Base-by-base conservation (phyloP, 495 filamentous ascomycete genomes). In the Lophium mytilinum region DNA sequence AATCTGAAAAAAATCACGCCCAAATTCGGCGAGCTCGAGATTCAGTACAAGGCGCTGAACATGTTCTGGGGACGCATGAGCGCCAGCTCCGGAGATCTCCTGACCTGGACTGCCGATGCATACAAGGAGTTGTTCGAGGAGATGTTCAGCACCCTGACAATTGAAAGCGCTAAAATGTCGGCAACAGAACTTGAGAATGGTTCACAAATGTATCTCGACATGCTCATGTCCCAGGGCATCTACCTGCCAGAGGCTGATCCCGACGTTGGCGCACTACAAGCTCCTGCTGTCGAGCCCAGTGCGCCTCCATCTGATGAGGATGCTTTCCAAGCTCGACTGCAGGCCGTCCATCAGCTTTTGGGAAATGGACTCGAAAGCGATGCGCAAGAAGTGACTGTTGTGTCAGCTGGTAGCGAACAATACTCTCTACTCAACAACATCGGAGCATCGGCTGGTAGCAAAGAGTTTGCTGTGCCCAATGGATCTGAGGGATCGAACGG, bases 171-270 rank as follows among this genome's bases (percentile, higher is more conserved):
- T 30, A 50, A 30, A 50, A 50, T 50, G 47, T 50, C 47, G 47
- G 47, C 47, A 50, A 50, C 47, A 50, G 47, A 50, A 50, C 47
- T 50, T 50, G 47, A 50, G 47, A 50, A 50, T 50, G 47, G 47
- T 50, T 50, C 47, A 50, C 47, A 50, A 50, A 50, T 50, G 47
- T 50, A 50, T 50, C 47, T 50, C 47, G 47, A 50, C 47, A 50
- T 50, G 47, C 47, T 50, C 24, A 50, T 5, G 47, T 14, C 47
- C 47, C 24, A 50, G 5, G 47, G 47, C 47, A 50, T 50, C 47
- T 50, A 50, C 47, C 47, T 50, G 47, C 47, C 47, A 50, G 47
- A 50, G 47, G 47, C 47, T 50, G 47, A 50, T 50, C 47, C 47
- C 47, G 47, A 50, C 47, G 47, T 50, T 50, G 47, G 47, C 47